A percentile compares a stretch with the other conserved stretches of the same genome.
Evolutionary conservation across 2,329 filamentous ascomycete species (phyloP).

Genomic region (Myriosclerotinia scirpicola): DNA sequence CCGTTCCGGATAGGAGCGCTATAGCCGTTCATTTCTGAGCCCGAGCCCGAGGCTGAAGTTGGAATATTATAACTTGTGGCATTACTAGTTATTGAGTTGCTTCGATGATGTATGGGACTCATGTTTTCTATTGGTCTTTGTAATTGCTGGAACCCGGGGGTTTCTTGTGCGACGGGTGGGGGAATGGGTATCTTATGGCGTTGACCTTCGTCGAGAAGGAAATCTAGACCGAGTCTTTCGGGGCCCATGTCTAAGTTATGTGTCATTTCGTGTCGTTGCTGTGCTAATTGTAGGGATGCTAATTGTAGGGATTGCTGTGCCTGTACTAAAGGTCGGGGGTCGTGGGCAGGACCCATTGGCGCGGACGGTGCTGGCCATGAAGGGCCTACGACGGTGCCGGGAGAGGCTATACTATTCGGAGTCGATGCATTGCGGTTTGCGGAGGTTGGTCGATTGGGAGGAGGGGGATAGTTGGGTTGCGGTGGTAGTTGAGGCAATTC

Average conservation of each 20-base stretch:
- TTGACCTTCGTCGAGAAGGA: conserved; percentile 64
- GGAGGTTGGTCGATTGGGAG: conserved; percentile 37
- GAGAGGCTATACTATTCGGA: conserved; percentile 44
- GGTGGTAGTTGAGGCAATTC: conserved; percentile 31
- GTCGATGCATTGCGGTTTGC: conserved; percentile 44
- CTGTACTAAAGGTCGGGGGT: conserved; percentile 30
- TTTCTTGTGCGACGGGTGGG: conserved; percentile 37
- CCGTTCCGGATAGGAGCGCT: conserved; percentile 54
- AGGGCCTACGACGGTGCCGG: conserved; percentile 36
- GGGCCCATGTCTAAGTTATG: conserved; percentile 61
- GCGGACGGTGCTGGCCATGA: conserved; percentile 40
- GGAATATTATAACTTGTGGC: conserved; percentile 35
- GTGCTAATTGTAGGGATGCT: conserved; percentile 38
- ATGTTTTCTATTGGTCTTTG: conserved; percentile 25
- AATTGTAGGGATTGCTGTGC: conserved; percentile 41
- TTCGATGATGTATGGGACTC: conserved; percentile 32
- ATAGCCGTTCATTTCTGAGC: conserved; percentile 36
- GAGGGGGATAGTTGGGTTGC: conserved; percentile 32
- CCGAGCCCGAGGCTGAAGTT: conserved; percentile 25
- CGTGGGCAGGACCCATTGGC: conserved; percentile 36
- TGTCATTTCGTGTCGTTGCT: conserved; percentile 51
- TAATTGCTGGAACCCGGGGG: conserved; percentile 34
- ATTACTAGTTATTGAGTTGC: conserved; percentile 32
- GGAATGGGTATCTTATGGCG: conserved; percentile 54
- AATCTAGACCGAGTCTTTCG: conserved; percentile 71